Evolutionary conservation across 768 basidiomycete species (phyloP).

Genomic region (Leccinum imitatum): DNA sequence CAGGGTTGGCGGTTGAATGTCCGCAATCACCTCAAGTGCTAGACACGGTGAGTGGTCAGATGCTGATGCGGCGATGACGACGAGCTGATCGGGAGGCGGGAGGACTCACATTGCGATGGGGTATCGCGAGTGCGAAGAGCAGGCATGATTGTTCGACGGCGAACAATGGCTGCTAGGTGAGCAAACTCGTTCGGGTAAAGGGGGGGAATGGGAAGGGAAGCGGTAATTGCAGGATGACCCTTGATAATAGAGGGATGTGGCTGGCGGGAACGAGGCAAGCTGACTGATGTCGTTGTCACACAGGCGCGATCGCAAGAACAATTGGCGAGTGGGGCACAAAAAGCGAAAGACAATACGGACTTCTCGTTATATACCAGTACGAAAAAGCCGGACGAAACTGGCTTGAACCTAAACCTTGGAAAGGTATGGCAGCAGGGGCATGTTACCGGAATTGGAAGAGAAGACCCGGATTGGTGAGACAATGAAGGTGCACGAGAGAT

Average conservation of each 20-base stretch:
- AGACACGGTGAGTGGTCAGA: constrained; percentile 19
- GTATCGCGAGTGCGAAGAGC: constrained; percentile 78
- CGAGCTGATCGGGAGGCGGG: background rate
- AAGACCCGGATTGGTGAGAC: constrained; percentile 32
- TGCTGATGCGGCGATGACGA: constrained; percentile 1
- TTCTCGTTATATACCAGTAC: constrained; percentile 52
- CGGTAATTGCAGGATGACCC: constrained; percentile 18
- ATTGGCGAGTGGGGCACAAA: constrained; percentile 65
- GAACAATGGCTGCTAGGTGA: constrained; percentile 36
- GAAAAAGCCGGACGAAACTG: constrained; percentile 33
- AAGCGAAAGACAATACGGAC: constrained; percentile 54
- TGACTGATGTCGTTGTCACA: constrained; percentile 52
- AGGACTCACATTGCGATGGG: constrained; percentile 47
- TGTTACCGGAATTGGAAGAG: constrained; percentile 20
- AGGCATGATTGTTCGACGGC: constrained; percentile 60
- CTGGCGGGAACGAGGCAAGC: constrained; percentile 39
- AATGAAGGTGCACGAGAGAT: constrained; percentile 31
- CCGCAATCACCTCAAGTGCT: constrained; percentile 79
- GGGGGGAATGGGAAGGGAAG: constrained; percentile 26
- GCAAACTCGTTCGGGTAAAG: constrained; percentile 46
- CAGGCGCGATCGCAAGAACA: constrained; percentile 50
- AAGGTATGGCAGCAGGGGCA: constrained; percentile 20
- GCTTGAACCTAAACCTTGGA: constrained; percentile 34
- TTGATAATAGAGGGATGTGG: constrained; percentile 45
- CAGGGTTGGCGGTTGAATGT: constrained; percentile 53